Percentiles rank a stretch among this genome's conserved stretches.
Evolutionary conservation across 1,139 yeast genomes (phyloP).

Genomic region (Suzukiozyma palmioleophila): DNA sequence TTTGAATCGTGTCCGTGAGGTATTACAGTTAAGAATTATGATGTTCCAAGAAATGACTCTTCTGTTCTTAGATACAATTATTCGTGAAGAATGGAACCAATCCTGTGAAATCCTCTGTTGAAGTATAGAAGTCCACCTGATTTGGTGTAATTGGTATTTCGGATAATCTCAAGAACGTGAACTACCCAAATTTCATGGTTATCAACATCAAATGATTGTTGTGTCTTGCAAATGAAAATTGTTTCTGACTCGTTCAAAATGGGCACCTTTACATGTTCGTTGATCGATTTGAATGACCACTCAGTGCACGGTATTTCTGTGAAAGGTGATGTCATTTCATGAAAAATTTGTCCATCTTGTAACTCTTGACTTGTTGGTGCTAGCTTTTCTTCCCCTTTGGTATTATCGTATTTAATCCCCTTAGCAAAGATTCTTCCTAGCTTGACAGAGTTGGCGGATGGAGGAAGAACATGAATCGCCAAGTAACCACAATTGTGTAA

Average conservation of each 20-base stretch:
- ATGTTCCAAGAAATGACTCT: too few relatives aligned
- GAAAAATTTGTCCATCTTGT: constrained; percentile 38
- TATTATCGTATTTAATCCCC: constrained; percentile 38
- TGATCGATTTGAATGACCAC: constrained; percentile 18
- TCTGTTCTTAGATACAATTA: not conserved
- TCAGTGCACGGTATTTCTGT: constrained; percentile 21
- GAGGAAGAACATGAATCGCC: constrained; percentile 75
- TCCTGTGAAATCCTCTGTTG: constrained; percentile 53
- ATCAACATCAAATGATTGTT: constrained; percentile 53
- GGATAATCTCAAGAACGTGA: constrained; percentile 49
- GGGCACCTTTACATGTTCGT: constrained; percentile 43
- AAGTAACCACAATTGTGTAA: constrained; percentile 50
- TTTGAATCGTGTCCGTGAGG: too few relatives aligned
- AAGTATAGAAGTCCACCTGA: constrained; percentile 66
- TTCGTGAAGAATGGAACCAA: constrained; percentile 39
- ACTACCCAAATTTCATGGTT: constrained; percentile 91
- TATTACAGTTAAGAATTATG: too few relatives aligned
- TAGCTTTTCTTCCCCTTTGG: constrained; percentile 9
- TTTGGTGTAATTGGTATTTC: constrained; percentile 13
- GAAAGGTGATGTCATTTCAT: constrained; percentile 52
- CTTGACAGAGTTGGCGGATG: constrained; percentile 46
- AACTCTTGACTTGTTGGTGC: constrained; percentile 12
- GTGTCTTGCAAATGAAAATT: constrained; percentile 59
- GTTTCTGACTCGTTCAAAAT: constrained; percentile 56
- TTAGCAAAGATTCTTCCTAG: constrained; percentile 60